These are phyloP conservation scores for Phaeosphaeriaceae sp. DNA, from an alignment of 2,329 filamentous ascomycete genomes.

Conservation along the genomic window DNA sequence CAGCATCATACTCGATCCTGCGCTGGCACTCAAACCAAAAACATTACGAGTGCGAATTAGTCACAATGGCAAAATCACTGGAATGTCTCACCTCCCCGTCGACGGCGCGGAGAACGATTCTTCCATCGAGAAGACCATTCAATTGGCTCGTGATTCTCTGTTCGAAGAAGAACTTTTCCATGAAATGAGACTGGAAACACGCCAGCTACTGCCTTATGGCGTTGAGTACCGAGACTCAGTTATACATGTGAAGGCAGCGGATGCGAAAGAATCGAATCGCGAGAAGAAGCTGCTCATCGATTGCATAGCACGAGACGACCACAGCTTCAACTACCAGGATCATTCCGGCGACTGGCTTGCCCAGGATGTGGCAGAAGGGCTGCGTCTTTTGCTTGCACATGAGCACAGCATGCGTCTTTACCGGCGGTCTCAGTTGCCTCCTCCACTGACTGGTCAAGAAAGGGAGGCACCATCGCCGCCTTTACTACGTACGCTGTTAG, in stretches of 20 bases:
- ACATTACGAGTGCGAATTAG: conserved; percentile 73
- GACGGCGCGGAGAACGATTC: conserved; percentile 53
- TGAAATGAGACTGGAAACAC: conserved; percentile 83
- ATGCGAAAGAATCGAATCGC: conserved; percentile 20
- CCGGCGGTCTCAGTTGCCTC: conserved; percentile 70
- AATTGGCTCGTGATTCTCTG: conserved; percentile 77
- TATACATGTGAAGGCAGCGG: conserved; percentile 43
- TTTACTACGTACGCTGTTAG: conserved; percentile 66
- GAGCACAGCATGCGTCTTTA: conserved; percentile 79
- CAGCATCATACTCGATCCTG: conserved; percentile 75
- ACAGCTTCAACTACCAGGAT: conserved; percentile 21
- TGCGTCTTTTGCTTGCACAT: conserved; percentile 79
- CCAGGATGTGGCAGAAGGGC: conserved; percentile 68
- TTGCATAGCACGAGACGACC: conserved; percentile 67
- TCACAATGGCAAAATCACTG: conserved; percentile 64
- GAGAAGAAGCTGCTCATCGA: conserved; percentile 71
- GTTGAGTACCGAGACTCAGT: conserved; percentile 66
- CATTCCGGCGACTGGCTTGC: conserved; percentile 59
- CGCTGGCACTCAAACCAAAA: conserved; percentile 61
- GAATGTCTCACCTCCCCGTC: conserved; percentile 55
- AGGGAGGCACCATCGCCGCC: conserved; percentile 59
- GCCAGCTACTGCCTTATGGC: conserved; percentile 72
- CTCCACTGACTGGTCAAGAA: conserved; percentile 60
- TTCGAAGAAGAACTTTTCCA: conserved; percentile 90
- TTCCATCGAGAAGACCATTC: conserved; percentile 71